phyloP scores from a whole-genome alignment of 352 stramenopile species.

The Globisporangium cystogenes region DNA sequence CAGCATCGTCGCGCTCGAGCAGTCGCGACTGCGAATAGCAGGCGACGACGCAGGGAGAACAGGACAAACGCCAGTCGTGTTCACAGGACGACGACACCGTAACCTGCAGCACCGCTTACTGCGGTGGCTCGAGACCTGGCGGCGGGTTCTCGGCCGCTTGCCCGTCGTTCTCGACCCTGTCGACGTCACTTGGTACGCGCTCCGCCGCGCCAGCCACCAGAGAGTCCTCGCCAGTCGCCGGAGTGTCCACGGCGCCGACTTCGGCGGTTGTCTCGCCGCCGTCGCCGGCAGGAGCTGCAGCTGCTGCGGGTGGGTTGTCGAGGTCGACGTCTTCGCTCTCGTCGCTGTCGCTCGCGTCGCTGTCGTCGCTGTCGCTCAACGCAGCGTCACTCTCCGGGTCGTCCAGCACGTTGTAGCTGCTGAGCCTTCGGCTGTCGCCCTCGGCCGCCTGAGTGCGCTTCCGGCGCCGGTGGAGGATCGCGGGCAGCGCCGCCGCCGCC shows the following conservation, averaged over 20 bases:
- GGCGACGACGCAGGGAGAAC: no score
- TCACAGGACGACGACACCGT: no score
- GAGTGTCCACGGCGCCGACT: no score
- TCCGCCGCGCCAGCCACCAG: no score
- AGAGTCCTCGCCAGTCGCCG: no score
- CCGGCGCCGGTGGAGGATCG: slow-evolving; percentile 39
- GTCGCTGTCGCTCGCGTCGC: slow-evolving; percentile 10
- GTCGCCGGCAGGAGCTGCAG: neutral
- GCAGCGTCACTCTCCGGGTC: neutral
- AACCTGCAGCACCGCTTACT: no score
- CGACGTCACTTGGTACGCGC: no score
- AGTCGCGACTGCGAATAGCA: neutral
- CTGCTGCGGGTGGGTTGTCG: neutral
- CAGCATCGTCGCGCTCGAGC: slow-evolving; percentile 10
- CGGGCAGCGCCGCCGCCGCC: slow-evolving; percentile 20
- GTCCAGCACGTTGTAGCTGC: slow-evolving; percentile 4
- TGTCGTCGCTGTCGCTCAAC: neutral
- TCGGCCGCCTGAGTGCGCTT: slow-evolving; percentile 16
- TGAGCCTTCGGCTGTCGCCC: slow-evolving; percentile 17
- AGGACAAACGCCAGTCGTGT: no score
- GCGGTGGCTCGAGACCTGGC: no score
- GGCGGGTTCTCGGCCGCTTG: no score
- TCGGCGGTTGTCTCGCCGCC: no score
- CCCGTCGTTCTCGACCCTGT: no score
- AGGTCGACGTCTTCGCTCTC: neutral